phyloP scores from a whole-genome alignment of 2,329 filamentous ascomycete species.

The Monilinia polystroma region DNA sequence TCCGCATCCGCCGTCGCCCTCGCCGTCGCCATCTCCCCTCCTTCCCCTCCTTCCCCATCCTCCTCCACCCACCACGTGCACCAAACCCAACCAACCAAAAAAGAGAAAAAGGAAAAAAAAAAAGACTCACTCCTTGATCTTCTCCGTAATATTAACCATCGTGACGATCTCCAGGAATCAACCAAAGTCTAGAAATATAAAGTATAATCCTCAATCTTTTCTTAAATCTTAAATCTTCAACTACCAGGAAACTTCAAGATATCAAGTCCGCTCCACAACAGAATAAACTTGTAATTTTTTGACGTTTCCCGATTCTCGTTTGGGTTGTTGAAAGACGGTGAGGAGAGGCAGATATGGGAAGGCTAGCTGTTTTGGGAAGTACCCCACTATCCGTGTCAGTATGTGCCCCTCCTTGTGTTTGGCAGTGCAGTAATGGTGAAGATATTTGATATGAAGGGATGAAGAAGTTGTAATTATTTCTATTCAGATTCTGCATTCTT shows the following conservation, averaged over 20 bases:
- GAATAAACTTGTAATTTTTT: slow-evolving; percentile 14
- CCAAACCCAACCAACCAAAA: too few relatives aligned
- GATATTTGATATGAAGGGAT: too few relatives aligned
- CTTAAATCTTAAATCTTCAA: too few relatives aligned
- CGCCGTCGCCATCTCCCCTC: not conserved
- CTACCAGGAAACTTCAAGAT: too few relatives aligned
- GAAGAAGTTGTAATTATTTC: too few relatives aligned
- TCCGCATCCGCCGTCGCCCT: not conserved
- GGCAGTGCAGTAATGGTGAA: too few relatives aligned
- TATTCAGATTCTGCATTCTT: too few relatives aligned
- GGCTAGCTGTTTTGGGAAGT: not conserved
- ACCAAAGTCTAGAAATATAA: too few relatives aligned
- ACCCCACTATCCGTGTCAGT: not conserved
- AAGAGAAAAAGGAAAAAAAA: not conserved
- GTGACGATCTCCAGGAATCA: slow-evolving; percentile 39
- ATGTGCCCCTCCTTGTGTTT: not conserved
- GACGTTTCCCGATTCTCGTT: not conserved
- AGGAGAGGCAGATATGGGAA: not conserved
- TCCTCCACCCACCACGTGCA: not conserved
- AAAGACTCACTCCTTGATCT: slow-evolving; percentile 91
- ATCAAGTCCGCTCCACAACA: not conserved
- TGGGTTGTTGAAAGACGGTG: slow-evolving; percentile 5
- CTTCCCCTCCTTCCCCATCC: not conserved
- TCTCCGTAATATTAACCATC: slow-evolving; percentile 99
- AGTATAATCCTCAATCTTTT: not conserved